Evolutionary conservation across 768 basidiomycete genomes (phyloP).

Genomic region (Trametes sanguinea): DNA sequence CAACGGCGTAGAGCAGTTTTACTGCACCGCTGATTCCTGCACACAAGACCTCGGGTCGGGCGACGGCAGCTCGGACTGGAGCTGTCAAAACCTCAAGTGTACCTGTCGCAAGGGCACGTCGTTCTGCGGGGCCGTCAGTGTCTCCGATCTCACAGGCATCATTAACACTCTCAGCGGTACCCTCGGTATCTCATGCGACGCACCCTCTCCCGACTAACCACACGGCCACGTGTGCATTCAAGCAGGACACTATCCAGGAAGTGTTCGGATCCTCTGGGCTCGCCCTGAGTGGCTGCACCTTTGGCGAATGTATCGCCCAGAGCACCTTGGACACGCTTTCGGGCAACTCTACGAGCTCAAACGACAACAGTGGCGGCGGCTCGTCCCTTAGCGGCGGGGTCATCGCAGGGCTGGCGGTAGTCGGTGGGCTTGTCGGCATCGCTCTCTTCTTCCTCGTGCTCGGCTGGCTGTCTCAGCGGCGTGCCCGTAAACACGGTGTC

Average conservation of each 20-base stretch:
- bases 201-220: conserved; percentile 44
- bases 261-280: conserved; percentile 80
- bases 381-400: conserved; percentile 74
- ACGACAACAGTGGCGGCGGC: conserved; percentile 28
- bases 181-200: conserved; percentile 68
- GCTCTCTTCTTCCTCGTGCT: conserved; percentile 61
- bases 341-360: conserved; percentile 37
- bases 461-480: conserved; percentile 62
- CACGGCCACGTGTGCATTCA: conserved; percentile 70
- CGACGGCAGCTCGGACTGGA: conserved; percentile 56
- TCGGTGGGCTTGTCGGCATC: conserved; percentile 63
- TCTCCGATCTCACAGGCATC: conserved; percentile 53
- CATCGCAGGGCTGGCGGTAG: conserved; percentile 86
- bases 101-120: conserved; percentile 66
- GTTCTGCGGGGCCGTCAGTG: conserved; percentile 67
- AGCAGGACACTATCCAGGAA: conserved; percentile 62
- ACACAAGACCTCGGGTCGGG: conserved; percentile 50
- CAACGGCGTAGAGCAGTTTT: conserved; percentile 86
- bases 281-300: conserved; percentile 69
- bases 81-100: conserved; percentile 74
- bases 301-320: conserved; percentile 89
- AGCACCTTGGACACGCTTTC: conserved; percentile 64
- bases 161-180: conserved; percentile 69
- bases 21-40: conserved; percentile 74
- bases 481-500: conserved; percentile 50